Percentiles rank a stretch among this genome's conserved stretches.
phyloP scores from a whole-genome alignment of 2,329 filamentous ascomycete genomes.

The Neofusicoccum kwambonambiense region DNA sequence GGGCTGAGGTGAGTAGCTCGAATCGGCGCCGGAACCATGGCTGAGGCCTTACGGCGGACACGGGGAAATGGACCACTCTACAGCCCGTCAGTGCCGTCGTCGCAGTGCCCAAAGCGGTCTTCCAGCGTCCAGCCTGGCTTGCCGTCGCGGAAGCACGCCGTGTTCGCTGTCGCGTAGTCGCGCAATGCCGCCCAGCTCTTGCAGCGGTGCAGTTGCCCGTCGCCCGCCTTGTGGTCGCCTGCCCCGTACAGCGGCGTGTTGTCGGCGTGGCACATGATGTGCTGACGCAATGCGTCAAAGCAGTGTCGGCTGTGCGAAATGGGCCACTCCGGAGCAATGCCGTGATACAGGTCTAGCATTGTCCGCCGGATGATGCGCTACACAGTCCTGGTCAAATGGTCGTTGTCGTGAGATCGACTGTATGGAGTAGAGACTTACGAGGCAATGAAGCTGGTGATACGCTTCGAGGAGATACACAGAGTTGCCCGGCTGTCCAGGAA shows the following conservation, averaged over 20 bases:
- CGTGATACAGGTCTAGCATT: background rate
- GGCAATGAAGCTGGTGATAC: constrained; percentile 6
- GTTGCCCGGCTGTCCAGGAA: background rate
- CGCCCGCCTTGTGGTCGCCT: background rate
- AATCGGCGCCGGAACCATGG: no score
- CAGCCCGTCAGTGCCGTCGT: background rate
- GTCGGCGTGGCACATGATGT: constrained; percentile 1
- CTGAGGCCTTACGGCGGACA: no score
- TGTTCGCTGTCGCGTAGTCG: background rate
- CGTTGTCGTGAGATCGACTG: background rate
- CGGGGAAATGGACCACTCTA: background rate
- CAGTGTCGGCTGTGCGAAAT: background rate
- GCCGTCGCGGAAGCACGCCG: background rate
- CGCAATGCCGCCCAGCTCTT: constrained; percentile 1
- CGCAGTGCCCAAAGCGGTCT: background rate
- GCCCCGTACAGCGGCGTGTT: background rate
- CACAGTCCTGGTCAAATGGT: background rate
- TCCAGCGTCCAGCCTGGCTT: background rate
- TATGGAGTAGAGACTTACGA: background rate
- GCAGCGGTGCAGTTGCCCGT: background rate
- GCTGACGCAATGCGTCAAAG: background rate
- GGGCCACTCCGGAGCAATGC: background rate
- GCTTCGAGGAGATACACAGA: background rate
- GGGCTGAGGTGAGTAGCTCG: no score
- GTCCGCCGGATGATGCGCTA: background rate